These are phyloP conservation scores for Cnidoscolus chayamansa DNA, from an alignment of 441 rosid genomes.

Conservation along the genomic window DNA sequence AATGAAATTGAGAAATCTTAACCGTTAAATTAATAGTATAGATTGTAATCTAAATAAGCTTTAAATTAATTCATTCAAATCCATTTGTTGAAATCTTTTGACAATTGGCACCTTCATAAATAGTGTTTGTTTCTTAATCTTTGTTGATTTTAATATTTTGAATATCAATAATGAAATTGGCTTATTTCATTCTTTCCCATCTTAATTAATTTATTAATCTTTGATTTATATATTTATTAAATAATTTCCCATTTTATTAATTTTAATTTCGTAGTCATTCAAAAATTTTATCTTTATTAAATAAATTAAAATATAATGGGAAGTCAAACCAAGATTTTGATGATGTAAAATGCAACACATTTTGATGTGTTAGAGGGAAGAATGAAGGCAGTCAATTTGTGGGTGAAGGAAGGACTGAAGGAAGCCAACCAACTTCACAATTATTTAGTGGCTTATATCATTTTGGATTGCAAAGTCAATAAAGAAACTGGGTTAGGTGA, in stretches of 20 bases:
- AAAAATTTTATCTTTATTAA: too few species aligned
- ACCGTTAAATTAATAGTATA: too few species aligned
- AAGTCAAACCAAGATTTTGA: constrained; percentile 20
- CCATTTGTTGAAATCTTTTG: neutral
- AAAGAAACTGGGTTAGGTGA: constrained; percentile 32
- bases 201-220: neutral
- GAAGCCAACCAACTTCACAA: neutral
- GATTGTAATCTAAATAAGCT: too few species aligned
- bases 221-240: too few species aligned
- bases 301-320: too few species aligned
- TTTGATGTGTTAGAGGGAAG: neutral
- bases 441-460: neutral
- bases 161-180: neutral
- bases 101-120: neutral
- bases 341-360: neutral
- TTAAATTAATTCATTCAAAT: neutral
- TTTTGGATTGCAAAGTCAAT: constrained; percentile 27
- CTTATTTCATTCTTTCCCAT: neutral
- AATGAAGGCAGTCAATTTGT: neutral
- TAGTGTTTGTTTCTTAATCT: too few species aligned
- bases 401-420: too few species aligned
- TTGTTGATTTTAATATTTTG: neutral
- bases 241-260: too few species aligned
- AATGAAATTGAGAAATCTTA: too few species aligned
- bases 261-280: too few species aligned